phyloP scores from a whole-genome alignment of 1,284 basidiomycete species.

The Flammula alnicola region DNA sequence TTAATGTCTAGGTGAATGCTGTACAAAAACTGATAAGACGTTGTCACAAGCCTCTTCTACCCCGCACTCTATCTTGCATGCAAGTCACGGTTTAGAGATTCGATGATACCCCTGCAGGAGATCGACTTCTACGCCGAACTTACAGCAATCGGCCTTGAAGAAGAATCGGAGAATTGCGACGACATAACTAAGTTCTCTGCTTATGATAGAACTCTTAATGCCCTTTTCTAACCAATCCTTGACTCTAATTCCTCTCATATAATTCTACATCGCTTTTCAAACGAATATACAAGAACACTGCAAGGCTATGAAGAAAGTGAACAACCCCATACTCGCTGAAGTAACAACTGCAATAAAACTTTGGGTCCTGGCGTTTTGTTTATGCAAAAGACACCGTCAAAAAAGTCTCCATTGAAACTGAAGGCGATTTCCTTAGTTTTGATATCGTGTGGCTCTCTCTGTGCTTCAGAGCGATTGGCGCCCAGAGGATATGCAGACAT shows the following conservation, averaged over 20 bases:
- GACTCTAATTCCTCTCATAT: too few relatives aligned
- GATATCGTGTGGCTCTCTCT: conserved; percentile 46
- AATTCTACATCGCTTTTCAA: too few relatives aligned
- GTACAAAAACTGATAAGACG: background rate
- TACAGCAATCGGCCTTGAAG: conserved; percentile 15
- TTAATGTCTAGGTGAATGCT: background rate
- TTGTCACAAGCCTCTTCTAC: conserved; percentile 25
- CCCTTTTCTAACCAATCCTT: conserved; percentile 18
- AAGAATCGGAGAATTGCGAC: conserved; percentile 4
- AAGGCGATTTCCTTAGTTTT: background rate
- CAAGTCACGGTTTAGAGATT: conserved; percentile 26
- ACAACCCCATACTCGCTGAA: conserved; percentile 61
- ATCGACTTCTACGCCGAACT: conserved; percentile 28
- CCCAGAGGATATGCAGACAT: conserved; percentile 63
- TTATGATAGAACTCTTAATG: conserved; percentile 25
- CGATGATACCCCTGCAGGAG: conserved; percentile 19
- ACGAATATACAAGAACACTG: too few relatives aligned
- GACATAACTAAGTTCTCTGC: conserved; percentile 6
- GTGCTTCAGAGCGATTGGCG: conserved; percentile 63
- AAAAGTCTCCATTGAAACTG: too few relatives aligned
- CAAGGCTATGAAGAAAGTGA: background rate
- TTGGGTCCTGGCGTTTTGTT: conserved; percentile 61
- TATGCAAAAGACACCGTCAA: conserved; percentile 55
- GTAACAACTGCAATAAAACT: conserved; percentile 50
- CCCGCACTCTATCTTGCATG: conserved; percentile 27